Evolutionary conservation across 306 rosid genomes (phyloP).

Genomic region (Parietaria judaica): DNA sequence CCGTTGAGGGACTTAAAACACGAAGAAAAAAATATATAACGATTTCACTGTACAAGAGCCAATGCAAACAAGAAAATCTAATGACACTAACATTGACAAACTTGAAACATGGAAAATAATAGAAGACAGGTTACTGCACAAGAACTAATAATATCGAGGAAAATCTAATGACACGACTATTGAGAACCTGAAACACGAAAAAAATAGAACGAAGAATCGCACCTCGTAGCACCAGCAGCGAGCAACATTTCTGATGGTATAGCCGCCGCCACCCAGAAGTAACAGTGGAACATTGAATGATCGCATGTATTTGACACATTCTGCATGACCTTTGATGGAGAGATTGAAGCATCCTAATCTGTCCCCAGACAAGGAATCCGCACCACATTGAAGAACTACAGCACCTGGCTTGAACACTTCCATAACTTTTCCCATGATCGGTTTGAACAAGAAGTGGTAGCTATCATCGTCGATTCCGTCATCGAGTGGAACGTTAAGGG

Average conservation of each 20-base stretch:
- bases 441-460: slow-evolving; percentile 23
- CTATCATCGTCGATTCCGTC: slow-evolving; percentile 31
- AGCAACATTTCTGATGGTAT: slow-evolving; percentile 25
- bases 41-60: too few relatives aligned
- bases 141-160: too few relatives aligned
- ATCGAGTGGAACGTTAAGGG: slow-evolving; percentile 27
- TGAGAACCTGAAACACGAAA: background rate
- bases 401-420: slow-evolving; percentile 26
- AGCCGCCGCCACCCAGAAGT: slow-evolving; percentile 29
- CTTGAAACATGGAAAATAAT: too few relatives aligned
- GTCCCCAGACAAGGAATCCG: slow-evolving; percentile 29
- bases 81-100: too few relatives aligned
- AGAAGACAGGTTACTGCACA: too few relatives aligned
- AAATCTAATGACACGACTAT: background rate
- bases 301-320: slow-evolving; percentile 27
- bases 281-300: slow-evolving; percentile 24
- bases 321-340: slow-evolving; percentile 26
- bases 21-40: too few relatives aligned
- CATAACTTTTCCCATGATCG: slow-evolving; percentile 24
- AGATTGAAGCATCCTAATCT: slow-evolving; percentile 33
- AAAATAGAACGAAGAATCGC: background rate
- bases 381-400: slow-evolving; percentile 31
- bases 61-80: too few relatives aligned
- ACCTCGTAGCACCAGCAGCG: slow-evolving; percentile 31
- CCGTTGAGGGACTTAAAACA: too few relatives aligned